These are phyloP conservation scores for Elongisporangium anandrum DNA, from an alignment of 352 stramenopile species.

Conservation along the genomic window DNA sequence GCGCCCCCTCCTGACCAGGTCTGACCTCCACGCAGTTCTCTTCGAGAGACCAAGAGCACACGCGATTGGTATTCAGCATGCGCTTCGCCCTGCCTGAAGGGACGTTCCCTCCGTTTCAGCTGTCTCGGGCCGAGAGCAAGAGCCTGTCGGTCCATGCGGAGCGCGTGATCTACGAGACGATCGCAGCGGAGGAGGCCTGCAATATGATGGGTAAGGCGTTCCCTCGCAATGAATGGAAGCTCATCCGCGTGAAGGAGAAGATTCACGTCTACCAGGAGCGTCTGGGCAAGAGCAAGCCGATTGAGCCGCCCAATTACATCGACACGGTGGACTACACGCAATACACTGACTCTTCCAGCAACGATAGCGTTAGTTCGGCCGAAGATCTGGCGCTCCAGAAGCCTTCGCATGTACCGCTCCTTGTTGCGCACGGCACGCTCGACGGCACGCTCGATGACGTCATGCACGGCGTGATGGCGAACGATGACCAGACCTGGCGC, in stretches of 20 bases:
- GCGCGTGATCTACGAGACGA: conserved; percentile 32
- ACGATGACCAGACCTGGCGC: conserved; percentile 17
- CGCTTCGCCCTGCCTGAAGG: conserved; percentile 39
- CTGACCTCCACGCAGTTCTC: not conserved
- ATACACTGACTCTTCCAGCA: not conserved
- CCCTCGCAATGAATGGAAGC: conserved; percentile 28
- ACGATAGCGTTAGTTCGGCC: not conserved
- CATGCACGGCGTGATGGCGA: conserved; percentile 33
- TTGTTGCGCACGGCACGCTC: conserved; percentile 35
- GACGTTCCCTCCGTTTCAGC: conserved; percentile 21
- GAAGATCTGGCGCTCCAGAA: conserved; percentile 1
- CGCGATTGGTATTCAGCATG: conserved; percentile 12
- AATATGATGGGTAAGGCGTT: conserved; percentile 18
- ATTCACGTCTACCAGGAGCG: conserved; percentile 27
- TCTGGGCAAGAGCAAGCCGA: not conserved
- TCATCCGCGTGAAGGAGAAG: conserved; percentile 32
- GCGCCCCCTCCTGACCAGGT: no score
- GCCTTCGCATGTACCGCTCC: conserved; percentile 22
- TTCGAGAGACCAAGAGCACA: not conserved
- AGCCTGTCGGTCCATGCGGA: conserved; percentile 30
- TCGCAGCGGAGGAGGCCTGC: conserved; percentile 36
- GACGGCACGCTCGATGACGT: conserved; percentile 43
- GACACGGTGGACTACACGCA: not conserved
- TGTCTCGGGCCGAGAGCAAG: conserved; percentile 18
- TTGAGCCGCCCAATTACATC: not conserved